Evolutionary conservation across 768 basidiomycete genomes (phyloP), one percentile per base, ranked within the genome.

Genomic region (Termitomyces sp.): DNA sequence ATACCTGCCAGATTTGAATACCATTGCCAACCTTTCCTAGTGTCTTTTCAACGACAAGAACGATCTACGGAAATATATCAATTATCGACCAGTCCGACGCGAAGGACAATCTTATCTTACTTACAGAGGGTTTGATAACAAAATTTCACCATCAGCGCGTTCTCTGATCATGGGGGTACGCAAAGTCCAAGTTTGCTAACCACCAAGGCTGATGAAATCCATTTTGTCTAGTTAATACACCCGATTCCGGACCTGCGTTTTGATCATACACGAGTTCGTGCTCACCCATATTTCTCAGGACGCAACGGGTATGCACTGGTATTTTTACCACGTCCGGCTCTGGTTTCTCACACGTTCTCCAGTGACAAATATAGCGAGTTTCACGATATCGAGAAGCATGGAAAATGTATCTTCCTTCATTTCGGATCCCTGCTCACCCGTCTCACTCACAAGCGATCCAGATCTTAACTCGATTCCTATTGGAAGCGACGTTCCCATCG

Each of bases 101-200:
- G 13, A n/a, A 5, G 62, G 60, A 13, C 33, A 33, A 32, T 60
- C 50, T 2, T 74, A 73, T 39, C 27, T 67, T 3, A 55, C 53
- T 3, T 68, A 65, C 27, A 40, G 33, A 33, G 38, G 48, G 2
- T 55, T 59, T 3, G 57, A 46, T 2, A 50, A 6, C n/a, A 35
- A 32, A 3, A 7, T 76, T 16, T 57, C 60, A 15, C 43, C 54
- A 10, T 46, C 63, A 0, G 65, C 62, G 1, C 64, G 63, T 41
- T 38, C 59, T 50, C 53, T 78, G 2, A 52, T 77, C 6, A 53
- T 59, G 31, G 73, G 75, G 31, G 75, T 70, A n/a, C 16, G 48
- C 38, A 16, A 47, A 18, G n/a, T 20, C 1, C 18, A n/a, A 25
- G 10, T 27, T 38, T 16, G 12, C 16, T 27, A 2, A 38, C 12